Conservation (phyloP, 2,329 filamentous ascomycete genomes). For the Colletotrichum tropicale region DNA sequence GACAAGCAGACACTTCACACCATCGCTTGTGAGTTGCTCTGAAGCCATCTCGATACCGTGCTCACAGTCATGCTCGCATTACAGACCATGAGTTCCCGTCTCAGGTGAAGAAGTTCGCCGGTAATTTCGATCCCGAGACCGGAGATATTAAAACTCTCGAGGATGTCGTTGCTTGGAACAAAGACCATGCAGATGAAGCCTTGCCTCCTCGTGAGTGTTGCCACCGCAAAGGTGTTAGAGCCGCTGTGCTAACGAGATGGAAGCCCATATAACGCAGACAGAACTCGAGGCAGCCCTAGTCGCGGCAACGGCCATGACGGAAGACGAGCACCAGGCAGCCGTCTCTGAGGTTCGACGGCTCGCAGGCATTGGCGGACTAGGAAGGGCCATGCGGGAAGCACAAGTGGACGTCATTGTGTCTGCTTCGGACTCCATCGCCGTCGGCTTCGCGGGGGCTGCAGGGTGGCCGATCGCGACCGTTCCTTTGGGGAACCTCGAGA, state of each 20-base stretch:
- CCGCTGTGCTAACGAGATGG: background rate
- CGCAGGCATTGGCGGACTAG: background rate
- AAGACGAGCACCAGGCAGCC: background rate
- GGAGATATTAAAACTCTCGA: constrained; percentile 10
- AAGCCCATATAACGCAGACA: background rate
- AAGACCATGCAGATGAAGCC: constrained; percentile 19
- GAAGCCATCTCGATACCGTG: background rate
- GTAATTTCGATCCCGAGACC: background rate
- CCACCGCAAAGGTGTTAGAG: background rate
- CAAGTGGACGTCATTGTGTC: constrained; percentile 23
- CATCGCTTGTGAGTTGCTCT: constrained; percentile 17
- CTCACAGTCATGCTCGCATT: background rate
- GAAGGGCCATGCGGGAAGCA: background rate
- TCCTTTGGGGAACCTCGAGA: constrained; percentile 24
- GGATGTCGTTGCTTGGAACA: constrained; percentile 28
- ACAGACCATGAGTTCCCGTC: background rate
- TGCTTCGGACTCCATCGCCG: constrained; percentile 22
- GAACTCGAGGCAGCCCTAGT: background rate
- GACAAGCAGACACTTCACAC: constrained; percentile 17
- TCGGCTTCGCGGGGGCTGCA: constrained; percentile 23
- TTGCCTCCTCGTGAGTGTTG: constrained; percentile 24
- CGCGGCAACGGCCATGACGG: background rate
- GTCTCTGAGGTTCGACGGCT: background rate
- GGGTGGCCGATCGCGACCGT: constrained; percentile 30
- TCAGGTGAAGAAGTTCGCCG: background rate